Percentiles rank a stretch among this genome's conserved stretches.
phyloP scores from a whole-genome alignment of 225 moss, liverwort and hornwort species.

The Sphagnum contortum region DNA sequence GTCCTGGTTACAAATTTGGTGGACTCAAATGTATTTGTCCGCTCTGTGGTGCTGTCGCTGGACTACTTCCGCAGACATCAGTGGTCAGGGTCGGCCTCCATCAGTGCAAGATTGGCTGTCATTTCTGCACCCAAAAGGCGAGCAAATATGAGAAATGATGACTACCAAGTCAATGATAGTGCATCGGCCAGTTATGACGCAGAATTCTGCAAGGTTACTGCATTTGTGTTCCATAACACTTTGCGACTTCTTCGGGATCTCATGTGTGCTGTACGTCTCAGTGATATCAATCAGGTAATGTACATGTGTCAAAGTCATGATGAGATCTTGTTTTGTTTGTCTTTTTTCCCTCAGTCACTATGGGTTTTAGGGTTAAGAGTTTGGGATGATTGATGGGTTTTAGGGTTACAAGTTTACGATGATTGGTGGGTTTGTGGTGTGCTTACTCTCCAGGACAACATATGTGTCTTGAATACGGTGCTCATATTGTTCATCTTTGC shows the following conservation, averaged over 20 bases:
- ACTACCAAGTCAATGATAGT: slow-evolving; percentile 7
- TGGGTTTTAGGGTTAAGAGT: no score
- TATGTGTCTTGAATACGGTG: slow-evolving; percentile 55
- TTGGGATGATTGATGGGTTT: no score
- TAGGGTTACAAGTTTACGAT: no score
- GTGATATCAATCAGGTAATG: slow-evolving; percentile 63
- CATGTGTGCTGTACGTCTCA: slow-evolving; percentile 54
- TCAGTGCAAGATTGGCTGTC: slow-evolving; percentile 2
- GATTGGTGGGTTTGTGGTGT: no score
- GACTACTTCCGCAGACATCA: slow-evolving; percentile 36
- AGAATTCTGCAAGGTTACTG: slow-evolving; percentile 37
- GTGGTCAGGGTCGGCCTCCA: slow-evolving; percentile 2
- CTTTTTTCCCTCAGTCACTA: no score
- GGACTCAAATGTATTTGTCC: slow-evolving; percentile 73
- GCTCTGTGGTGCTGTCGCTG: slow-evolving; percentile 49
- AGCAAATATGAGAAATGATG: slow-evolving; percentile 13
- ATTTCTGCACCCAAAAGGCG: slow-evolving; percentile 7
- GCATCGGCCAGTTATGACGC: slow-evolving; percentile 8
- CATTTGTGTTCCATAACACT: slow-evolving; percentile 48
- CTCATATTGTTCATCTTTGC: slow-evolving; percentile 64
- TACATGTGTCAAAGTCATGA: no score
- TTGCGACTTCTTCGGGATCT: slow-evolving; percentile 50
- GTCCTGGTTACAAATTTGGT: slow-evolving; percentile 66
- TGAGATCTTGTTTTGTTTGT: no score
- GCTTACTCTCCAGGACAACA: slow-evolving; percentile 39